These are phyloP conservation scores for Kluyveromyces siamensis DNA, from an alignment of 805 yeast species.

Conservation along the genomic window DNA sequence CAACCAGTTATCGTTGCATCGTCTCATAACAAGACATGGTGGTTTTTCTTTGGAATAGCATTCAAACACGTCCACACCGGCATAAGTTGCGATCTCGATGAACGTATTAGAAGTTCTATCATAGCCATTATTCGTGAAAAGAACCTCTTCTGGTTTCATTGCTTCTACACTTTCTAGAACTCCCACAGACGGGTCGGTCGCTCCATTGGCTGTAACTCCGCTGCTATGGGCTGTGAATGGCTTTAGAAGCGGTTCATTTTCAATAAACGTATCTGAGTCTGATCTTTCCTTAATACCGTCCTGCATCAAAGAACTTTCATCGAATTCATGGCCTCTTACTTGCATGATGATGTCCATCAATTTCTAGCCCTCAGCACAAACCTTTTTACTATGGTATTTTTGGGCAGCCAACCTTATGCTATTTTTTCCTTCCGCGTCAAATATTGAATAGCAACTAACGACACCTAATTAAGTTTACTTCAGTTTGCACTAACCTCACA, in stretches of 20 bases:
- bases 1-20: conserved; percentile 89
- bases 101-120: conserved; percentile 11
- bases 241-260: neutral
- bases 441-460: neutral
- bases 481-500: neutral
- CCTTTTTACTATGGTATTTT: neutral
- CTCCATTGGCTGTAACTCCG: neutral
- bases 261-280: neutral
- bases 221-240: neutral
- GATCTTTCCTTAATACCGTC: neutral
- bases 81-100: conserved; percentile 37
- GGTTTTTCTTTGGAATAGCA: conserved; percentile 48
- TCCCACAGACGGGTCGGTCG: neutral
- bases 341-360: neutral
- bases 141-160: neutral
- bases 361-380: neutral
- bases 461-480: neutral
- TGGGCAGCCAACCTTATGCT: neutral
- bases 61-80: conserved; percentile 48
- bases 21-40: conserved; percentile 52
- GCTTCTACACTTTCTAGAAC: neutral
- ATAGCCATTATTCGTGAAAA: neutral
- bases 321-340: neutral
- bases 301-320: neutral
- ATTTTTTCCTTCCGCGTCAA: neutral